These are phyloP conservation scores for Neofusicoccum kwambonambiense DNA, from an alignment of 2,329 filamentous ascomycete species.

Conservation along the genomic window DNA sequence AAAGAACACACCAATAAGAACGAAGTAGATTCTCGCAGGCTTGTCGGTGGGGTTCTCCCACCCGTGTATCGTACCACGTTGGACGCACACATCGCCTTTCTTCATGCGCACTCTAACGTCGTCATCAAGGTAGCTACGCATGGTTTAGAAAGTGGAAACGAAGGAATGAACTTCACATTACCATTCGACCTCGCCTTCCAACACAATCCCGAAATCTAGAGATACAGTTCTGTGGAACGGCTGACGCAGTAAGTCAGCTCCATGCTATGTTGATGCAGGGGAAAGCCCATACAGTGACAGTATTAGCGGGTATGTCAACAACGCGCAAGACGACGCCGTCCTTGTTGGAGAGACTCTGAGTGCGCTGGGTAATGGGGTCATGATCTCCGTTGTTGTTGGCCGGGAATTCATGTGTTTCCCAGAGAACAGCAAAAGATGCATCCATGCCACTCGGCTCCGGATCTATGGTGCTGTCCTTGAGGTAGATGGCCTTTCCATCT, in stretches of 20 bases:
- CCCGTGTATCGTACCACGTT: conserved; percentile 40
- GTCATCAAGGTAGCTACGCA: neutral
- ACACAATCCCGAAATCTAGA: neutral
- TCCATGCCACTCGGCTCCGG: conserved; percentile 1
- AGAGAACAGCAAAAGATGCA: conserved; percentile 7
- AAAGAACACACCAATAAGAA: neutral
- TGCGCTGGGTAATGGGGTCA: neutral
- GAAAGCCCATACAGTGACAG: neutral
- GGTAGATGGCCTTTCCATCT: conserved; percentile 4
- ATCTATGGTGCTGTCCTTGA: conserved; percentile 3
- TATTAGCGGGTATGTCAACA: conserved; percentile 1
- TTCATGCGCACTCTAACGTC: conserved; percentile 23
- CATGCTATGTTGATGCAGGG: neutral
- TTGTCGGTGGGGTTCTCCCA: conserved; percentile 31
- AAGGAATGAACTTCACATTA: neutral
- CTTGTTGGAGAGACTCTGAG: conserved; percentile 1
- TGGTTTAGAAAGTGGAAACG: too few species aligned
- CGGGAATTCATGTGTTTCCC: conserved; percentile 7
- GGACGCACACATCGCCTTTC: conserved; percentile 36
- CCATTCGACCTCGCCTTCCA: conserved; percentile 11
- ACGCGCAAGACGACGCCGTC: conserved; percentile 6
- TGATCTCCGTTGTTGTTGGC: conserved; percentile 3
- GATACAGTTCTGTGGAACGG: conserved; percentile 3
- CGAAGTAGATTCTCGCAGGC: neutral
- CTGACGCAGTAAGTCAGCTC: neutral